A percentile compares a stretch with the other conserved stretches of the same genome.
phyloP scores from a whole-genome alignment of 768 basidiomycete species.

The Mycena chlorophos region DNA sequence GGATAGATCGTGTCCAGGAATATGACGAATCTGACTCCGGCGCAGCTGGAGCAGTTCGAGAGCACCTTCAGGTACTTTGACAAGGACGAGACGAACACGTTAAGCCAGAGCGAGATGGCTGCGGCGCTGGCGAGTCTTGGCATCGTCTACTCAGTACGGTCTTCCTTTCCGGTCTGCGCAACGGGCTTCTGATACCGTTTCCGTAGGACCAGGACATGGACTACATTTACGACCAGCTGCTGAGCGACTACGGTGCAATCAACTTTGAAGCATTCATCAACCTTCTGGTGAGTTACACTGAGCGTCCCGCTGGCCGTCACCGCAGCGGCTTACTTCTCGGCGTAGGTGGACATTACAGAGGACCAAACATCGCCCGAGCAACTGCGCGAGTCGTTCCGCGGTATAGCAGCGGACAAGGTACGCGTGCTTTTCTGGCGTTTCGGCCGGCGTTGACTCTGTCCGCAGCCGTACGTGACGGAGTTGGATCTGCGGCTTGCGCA shows the following conservation, averaged over 20 bases:
- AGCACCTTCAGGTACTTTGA: constrained; percentile 98
- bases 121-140: constrained; percentile 93
- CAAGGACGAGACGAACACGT: constrained; percentile 86
- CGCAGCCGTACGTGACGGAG: constrained; percentile 89
- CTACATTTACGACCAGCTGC: constrained; percentile 76
- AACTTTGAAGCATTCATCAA: constrained; percentile 95
- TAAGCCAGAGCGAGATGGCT: constrained; percentile 83
- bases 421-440: no score
- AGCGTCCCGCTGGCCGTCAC: not conserved
- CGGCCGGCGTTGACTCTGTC: no score
- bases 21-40: constrained; percentile 92
- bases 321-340: not conserved
- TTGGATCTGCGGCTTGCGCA: constrained; percentile 85
- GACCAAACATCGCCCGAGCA: constrained; percentile 94
- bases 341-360: constrained; percentile 90
- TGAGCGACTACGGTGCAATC: constrained; percentile 81
- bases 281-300: constrained; percentile 64
- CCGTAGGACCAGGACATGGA: constrained; percentile 83
- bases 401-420: constrained; percentile 91
- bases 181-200: not conserved
- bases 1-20: constrained; percentile 87
- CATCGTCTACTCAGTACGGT: constrained; percentile 80
- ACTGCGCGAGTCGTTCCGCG: constrained; percentile 89
- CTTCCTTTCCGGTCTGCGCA: not conserved
- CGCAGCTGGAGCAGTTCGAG: constrained; percentile 95